Conservation (phyloP, 2,329 filamentous ascomycete genomes). For the Gaeumannomyces tritici region DNA sequence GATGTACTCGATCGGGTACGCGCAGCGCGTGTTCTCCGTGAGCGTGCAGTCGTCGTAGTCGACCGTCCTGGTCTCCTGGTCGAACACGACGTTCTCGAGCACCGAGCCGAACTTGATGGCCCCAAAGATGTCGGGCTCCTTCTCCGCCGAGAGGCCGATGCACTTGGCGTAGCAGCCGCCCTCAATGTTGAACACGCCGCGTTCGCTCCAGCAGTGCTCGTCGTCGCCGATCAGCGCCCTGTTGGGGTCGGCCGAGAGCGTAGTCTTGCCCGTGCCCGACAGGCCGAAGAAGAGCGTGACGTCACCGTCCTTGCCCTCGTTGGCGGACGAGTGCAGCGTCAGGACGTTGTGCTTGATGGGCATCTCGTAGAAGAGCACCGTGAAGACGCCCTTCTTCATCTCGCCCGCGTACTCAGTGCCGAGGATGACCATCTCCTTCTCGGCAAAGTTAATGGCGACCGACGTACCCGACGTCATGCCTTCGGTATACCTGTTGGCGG, state of each 20-base stretch:
- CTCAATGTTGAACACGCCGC: conserved; percentile 98
- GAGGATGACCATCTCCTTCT: conserved; percentile 99
- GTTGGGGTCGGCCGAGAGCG: conserved; percentile 92
- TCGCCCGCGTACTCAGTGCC: conserved; percentile 97
- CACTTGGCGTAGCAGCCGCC: conserved; percentile 99
- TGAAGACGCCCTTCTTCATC: conserved; percentile 99
- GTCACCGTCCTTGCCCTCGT: conserved; percentile 89
- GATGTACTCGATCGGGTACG: conserved; percentile 99
- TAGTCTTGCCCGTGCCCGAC: conserved; percentile 97
- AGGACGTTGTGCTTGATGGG: conserved; percentile 99
- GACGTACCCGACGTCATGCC: conserved; percentile 99
- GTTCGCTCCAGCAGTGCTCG: conserved; percentile 99
- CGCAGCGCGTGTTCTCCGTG: conserved; percentile 95
- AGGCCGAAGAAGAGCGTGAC: conserved; percentile 99
- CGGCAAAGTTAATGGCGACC: conserved; percentile 96
- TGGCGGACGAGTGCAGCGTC: conserved; percentile 96
- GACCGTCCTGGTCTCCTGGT: conserved; percentile 77
- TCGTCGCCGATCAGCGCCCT: conserved; percentile 95
- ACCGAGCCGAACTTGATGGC: conserved; percentile 96
- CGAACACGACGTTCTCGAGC: conserved; percentile 97
- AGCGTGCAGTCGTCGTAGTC: conserved; percentile 94
- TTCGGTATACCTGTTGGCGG: conserved; percentile 93
- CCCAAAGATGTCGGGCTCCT: conserved; percentile 95
- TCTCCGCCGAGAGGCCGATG: conserved; percentile 93
- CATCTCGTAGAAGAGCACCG: conserved; percentile 99